phyloP scores from a whole-genome alignment of 345 rosid species.

The Fremontodendron californicum region DNA sequence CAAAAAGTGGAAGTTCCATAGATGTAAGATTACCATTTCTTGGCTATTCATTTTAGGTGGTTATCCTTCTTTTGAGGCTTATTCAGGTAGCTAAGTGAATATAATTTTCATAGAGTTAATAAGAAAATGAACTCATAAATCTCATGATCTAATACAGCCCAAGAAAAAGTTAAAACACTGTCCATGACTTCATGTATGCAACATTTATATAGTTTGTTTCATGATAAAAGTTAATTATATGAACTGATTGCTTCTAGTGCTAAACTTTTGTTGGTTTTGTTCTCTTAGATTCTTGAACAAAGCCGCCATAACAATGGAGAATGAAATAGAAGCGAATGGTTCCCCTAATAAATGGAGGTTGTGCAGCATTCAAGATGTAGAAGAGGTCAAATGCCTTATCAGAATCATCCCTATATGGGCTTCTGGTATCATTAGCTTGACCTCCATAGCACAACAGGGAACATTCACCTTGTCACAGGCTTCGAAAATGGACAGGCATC shows the following conservation, averaged over 20 bases:
- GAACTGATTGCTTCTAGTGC: neutral
- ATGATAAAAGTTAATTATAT: neutral
- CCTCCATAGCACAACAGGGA: constrained; percentile 39
- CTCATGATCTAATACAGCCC: too few relatives aligned
- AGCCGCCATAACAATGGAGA: constrained; percentile 44
- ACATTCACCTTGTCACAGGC: constrained; percentile 53
- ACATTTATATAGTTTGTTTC: neutral
- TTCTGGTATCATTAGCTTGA: constrained; percentile 39
- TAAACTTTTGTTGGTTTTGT: neutral
- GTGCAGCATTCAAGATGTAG: constrained; percentile 62
- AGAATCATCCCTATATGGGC: constrained; percentile 55
- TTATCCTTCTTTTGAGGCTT: too few relatives aligned
- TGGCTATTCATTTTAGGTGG: neutral
- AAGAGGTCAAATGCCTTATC: constrained; percentile 62
- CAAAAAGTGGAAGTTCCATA: neutral
- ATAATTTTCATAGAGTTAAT: too few relatives aligned
- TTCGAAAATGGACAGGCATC: constrained; percentile 50
- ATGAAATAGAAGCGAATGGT: constrained; percentile 49
- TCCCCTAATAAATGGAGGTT: constrained; percentile 42
- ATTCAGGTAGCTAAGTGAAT: too few relatives aligned
- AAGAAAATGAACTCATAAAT: too few relatives aligned
- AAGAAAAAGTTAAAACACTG: too few relatives aligned
- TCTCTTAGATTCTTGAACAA: constrained; percentile 58
- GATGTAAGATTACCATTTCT: too few relatives aligned
- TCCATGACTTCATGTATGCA: too few relatives aligned